Conservation (phyloP, 345 rosid genomes). For the Anastatica hierochuntica region DNA sequence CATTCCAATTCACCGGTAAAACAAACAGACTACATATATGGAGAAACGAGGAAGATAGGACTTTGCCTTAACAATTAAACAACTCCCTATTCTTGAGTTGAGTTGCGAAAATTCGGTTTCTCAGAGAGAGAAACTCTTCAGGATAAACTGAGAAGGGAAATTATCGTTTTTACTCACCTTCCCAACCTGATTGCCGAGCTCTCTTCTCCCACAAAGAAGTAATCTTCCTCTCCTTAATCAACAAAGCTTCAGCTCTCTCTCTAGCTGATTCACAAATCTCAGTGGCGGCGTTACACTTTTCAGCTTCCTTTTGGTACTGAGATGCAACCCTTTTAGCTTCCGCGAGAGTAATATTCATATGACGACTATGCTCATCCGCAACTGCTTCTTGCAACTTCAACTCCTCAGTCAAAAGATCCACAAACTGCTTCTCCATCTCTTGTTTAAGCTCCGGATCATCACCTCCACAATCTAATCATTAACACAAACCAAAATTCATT, state of each 20-base stretch:
- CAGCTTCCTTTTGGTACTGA: constrained; percentile 95
- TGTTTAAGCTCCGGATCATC: constrained; percentile 78
- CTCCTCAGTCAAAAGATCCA: constrained; percentile 88
- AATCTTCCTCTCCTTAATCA: constrained; percentile 70
- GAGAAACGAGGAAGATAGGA: constrained; percentile 16
- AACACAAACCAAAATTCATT: neutral
- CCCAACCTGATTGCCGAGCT: constrained; percentile 91
- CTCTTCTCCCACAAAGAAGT: constrained; percentile 81
- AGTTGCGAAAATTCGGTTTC: constrained; percentile 5
- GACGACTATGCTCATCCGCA: constrained; percentile 67
- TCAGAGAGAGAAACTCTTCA: constrained; percentile 11
- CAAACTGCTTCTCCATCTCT: constrained; percentile 95
- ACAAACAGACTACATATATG: constrained; percentile 19
- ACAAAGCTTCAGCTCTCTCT: constrained; percentile 65
- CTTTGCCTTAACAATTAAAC: constrained; percentile 29
- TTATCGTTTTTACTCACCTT: constrained; percentile 53
- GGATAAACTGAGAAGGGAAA: constrained; percentile 6
- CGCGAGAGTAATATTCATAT: constrained; percentile 67
- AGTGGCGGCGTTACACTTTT: constrained; percentile 89
- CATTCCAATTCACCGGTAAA: constrained; percentile 11
- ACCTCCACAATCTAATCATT: constrained; percentile 69
- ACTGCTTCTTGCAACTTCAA: constrained; percentile 88
- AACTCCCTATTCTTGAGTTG: constrained; percentile 25
- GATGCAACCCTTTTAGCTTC: constrained; percentile 93
- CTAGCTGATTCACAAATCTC: constrained; percentile 95